A percentile compares a stretch with the other conserved stretches of the same genome.
phyloP scores from a whole-genome alignment of 495 filamentous ascomycete genomes.

The Penicillium parvum region DNA sequence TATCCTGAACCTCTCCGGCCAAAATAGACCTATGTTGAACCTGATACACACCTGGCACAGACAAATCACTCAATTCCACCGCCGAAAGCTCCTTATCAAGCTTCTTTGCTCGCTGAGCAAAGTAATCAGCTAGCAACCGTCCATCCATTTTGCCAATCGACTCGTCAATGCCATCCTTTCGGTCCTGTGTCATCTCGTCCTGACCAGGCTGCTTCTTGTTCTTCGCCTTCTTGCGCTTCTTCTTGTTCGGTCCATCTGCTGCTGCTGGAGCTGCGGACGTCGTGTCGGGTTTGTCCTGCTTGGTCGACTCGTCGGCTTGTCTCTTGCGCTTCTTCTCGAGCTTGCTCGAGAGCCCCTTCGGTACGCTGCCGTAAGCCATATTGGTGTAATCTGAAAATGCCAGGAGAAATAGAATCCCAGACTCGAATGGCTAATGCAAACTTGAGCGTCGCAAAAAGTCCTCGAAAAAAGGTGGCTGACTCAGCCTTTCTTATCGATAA shows the following conservation, averaged over 20 bases:
- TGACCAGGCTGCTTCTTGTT: constrained; percentile 53
- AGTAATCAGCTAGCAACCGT: constrained; percentile 76
- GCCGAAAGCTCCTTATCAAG: constrained; percentile 74
- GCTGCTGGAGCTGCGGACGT: constrained; percentile 18
- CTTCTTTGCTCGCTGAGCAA: constrained; percentile 71
- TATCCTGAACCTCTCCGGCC: neutral
- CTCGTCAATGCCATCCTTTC: constrained; percentile 66
- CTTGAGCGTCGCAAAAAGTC: constrained; percentile 20
- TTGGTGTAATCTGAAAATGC: neutral
- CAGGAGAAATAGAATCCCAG: neutral
- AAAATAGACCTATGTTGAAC: neutral
- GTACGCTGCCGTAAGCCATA: constrained; percentile 20
- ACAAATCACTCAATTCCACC: constrained; percentile 77
- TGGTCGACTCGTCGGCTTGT: constrained; percentile 43
- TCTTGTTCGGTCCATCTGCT: constrained; percentile 31
- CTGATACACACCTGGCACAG: constrained; percentile 64
- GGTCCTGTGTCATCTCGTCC: constrained; percentile 53
- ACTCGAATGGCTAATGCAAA: constrained; percentile 5
- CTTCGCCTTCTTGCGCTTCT: constrained; percentile 48
- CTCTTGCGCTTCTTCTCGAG: constrained; percentile 51
- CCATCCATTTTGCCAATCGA: constrained; percentile 79
- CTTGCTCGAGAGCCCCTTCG: constrained; percentile 32
- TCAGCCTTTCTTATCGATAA: constrained; percentile 39
- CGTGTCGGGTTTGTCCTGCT: constrained; percentile 27
- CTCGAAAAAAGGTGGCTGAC: constrained; percentile 19